Base-by-base conservation (phyloP, 768 basidiomycete genomes). In the Boletus speciosus region DNA sequence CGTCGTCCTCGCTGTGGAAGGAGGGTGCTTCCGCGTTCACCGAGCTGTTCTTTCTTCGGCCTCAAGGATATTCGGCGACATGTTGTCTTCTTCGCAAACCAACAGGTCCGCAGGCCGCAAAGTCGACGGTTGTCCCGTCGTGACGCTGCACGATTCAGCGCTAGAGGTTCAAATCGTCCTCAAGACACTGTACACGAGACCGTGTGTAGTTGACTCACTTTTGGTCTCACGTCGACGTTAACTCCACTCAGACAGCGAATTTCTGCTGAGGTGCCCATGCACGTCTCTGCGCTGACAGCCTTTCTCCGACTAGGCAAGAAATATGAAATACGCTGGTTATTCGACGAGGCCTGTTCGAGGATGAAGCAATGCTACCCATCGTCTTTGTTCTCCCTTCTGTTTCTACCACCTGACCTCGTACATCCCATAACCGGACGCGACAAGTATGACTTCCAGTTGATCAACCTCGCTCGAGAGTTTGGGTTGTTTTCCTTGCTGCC, bases 111-210 rank as follows among this genome's bases (percentile, higher is more conserved):
- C 45, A 15, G 55, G 60, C 31, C 58, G 56, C 47, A 63, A 43
- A 41, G 31, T 63, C 12, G 63, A 65, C n/a, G 63, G 63, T 3
- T 65, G 63, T 52, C 56, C 63, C n/a, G 63, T 65, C 42, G 47
- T 65, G 32, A 56, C 56, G 1, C 27, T 65, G 42, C 51, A 62
- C 5, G 63, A 65, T 48, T 39, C 53, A 9, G 58, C 61, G 11
- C 45, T 54, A 40, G 63, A 65, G 29, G 56, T 65, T n/a, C 64
- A 66, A 57, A 65, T 65, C 21, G 58, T 65, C 16, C 63, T 65
- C 42, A 62, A 63, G 40, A 63, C 64, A 0, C 32, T 65, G 44
- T 60, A 65, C 41, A 35, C 40, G 44, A 62, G 45, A 64, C 60
- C 63, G 63, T 65, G 55, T 36, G 64, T 66, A 55, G 42, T 49